A percentile compares a stretch with the other conserved stretches of the same genome.
Conservation (phyloP, 768 basidiomycete species). For the Fomitopsis serialis region DNA sequence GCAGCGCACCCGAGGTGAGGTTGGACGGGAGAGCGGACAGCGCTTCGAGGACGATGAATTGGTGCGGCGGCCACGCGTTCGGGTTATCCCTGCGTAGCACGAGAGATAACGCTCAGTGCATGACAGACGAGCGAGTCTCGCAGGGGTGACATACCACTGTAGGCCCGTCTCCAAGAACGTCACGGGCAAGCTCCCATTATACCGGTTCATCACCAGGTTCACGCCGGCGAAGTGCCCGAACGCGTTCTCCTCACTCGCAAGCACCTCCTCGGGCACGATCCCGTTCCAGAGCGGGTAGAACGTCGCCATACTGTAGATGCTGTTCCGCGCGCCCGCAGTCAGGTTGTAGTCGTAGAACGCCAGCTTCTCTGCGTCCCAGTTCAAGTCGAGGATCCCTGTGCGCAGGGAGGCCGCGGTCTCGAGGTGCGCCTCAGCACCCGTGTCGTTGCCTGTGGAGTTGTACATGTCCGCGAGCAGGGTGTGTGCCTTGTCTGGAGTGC, state of each 20-base stretch:
- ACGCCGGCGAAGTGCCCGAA: conserved; percentile 71
- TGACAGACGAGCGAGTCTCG: neutral
- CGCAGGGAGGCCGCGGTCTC: conserved; percentile 52
- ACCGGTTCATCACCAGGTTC: conserved; percentile 75
- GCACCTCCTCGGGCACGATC: conserved; percentile 72
- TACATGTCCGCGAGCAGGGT: conserved; percentile 59
- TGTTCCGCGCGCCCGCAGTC: conserved; percentile 57
- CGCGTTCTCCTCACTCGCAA: conserved; percentile 49
- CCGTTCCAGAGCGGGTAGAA: conserved; percentile 87
- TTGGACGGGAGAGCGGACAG: conserved; percentile 71
- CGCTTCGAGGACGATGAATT: conserved; percentile 75
- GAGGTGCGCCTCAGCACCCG: conserved; percentile 44
- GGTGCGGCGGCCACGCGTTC: conserved; percentile 87
- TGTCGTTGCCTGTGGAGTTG: conserved; percentile 32
- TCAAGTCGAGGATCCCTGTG: conserved; percentile 74
- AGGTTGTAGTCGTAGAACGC: conserved; percentile 91
- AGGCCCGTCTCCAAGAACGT: conserved; percentile 75
- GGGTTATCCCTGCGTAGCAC: conserved; percentile 60
- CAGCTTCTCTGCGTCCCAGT: conserved; percentile 79
- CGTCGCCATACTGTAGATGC: conserved; percentile 65
- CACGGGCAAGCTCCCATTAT: conserved; percentile 82
- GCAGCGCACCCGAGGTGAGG: conserved; percentile 53
- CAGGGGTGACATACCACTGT: conserved; percentile 62
- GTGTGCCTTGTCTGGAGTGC: conserved; percentile 55
- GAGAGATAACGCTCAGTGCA: neutral